Evolutionary conservation across 108 stramenopile genomes (phyloP).

Genomic region (Phaeodactylum tricornutum): DNA sequence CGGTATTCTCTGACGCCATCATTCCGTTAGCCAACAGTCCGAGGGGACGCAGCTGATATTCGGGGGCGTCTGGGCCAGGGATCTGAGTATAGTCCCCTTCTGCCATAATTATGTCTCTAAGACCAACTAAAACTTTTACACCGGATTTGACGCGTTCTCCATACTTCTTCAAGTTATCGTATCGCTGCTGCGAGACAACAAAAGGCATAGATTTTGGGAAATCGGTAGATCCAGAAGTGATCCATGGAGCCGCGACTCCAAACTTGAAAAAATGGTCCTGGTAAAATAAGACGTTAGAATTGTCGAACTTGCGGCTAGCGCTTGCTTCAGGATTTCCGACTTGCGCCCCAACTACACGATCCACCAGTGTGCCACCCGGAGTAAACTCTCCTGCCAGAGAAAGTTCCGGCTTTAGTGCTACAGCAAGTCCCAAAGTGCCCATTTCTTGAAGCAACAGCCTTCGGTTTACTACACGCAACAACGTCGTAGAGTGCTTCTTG

Average conservation of each 20-base stretch:
- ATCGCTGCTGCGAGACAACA: slow-evolving; percentile 53
- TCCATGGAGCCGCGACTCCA: slow-evolving; percentile 58
- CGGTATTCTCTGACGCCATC: slow-evolving; percentile 67
- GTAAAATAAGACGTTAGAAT: slow-evolving; percentile 67
- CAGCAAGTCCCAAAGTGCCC: too few species aligned
- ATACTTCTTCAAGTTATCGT: slow-evolving; percentile 70
- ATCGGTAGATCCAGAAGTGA: slow-evolving; percentile 38
- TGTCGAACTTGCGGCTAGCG: slow-evolving; percentile 38
- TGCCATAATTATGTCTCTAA: not conserved
- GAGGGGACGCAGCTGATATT: slow-evolving; percentile 53
- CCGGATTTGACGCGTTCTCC: slow-evolving; percentile 29
- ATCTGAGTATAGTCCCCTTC: slow-evolving; percentile 14
- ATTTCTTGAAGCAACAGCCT: too few species aligned
- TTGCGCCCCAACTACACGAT: slow-evolving; percentile 43
- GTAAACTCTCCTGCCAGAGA: slow-evolving; percentile 27
- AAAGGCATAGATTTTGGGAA: slow-evolving; percentile 76
- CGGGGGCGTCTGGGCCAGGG: slow-evolving; percentile 20
- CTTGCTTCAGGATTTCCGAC: slow-evolving; percentile 62
- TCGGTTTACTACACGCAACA: too few species aligned
- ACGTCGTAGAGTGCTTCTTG: too few species aligned
- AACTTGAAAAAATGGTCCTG: slow-evolving; percentile 80
- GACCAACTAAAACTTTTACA: slow-evolving; percentile 9
- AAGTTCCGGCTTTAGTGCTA: too few species aligned
- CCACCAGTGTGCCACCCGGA: slow-evolving; percentile 71
- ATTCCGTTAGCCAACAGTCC: slow-evolving; percentile 73